phyloP scores from a whole-genome alignment of 305 asterid species.

The Rubia peregrina region DNA sequence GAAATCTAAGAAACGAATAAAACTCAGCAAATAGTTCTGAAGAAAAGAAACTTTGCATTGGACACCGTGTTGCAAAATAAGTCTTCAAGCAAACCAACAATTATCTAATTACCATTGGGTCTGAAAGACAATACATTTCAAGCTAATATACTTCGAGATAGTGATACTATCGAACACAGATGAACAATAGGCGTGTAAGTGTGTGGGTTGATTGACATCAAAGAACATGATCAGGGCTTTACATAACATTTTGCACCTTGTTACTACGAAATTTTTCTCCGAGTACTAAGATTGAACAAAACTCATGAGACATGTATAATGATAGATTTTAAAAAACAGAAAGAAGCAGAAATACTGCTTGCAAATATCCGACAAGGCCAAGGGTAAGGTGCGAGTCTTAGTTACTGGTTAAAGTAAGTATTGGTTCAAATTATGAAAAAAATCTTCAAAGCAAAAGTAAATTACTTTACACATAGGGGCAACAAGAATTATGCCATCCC shows the following conservation, averaged over 20 bases:
- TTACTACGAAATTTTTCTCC: background rate
- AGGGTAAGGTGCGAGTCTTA: background rate
- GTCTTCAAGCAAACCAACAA: background rate
- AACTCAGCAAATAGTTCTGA: slow-evolving; percentile 19
- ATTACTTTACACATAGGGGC: slow-evolving; percentile 96
- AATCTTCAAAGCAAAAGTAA: background rate
- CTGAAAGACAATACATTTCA: background rate
- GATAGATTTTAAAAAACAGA: background rate
- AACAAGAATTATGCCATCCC: slow-evolving; percentile 92
- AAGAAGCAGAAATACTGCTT: background rate
- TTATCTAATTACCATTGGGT: background rate
- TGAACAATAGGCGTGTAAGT: background rate
- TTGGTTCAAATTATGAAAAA: background rate
- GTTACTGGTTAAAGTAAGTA: background rate
- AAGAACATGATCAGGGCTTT: background rate
- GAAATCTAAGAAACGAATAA: slow-evolving; percentile 48
- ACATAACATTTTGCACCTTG: background rate
- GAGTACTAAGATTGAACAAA: background rate
- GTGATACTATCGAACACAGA: background rate
- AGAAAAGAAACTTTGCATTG: background rate
- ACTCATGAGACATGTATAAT: background rate
- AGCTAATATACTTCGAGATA: background rate
- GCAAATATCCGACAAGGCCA: background rate
- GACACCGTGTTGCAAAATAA: background rate
- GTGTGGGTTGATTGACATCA: background rate